phyloP scores from a whole-genome alignment of 106 monocot species.

The Dendrobium huoshanense region DNA sequence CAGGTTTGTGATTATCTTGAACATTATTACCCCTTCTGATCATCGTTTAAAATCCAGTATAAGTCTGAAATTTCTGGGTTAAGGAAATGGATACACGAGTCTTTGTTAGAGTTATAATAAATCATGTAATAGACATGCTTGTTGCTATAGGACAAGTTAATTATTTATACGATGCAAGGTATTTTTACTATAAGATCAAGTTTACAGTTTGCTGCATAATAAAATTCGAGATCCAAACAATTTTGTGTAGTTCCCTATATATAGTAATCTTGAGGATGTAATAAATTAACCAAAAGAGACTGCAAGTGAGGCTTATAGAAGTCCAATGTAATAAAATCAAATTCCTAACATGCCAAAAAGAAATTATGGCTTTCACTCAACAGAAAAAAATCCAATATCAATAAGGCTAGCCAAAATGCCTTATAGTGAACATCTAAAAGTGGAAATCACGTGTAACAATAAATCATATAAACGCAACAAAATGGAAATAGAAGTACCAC shows the following conservation, averaged over 20 bases:
- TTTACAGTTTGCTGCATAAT: neutral
- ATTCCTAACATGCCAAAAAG: neutral
- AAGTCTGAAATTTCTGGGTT: too few relatives aligned
- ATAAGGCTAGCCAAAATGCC: neutral
- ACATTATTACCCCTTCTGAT: too few relatives aligned
- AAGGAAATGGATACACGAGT: too few relatives aligned
- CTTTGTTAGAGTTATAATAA: too few relatives aligned
- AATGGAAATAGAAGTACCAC: slow-evolving; percentile 46
- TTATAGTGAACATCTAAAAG: neutral
- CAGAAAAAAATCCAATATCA: neutral
- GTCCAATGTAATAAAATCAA: neutral
- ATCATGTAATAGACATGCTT: too few relatives aligned
- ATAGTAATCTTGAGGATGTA: neutral
- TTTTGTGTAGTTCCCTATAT: neutral
- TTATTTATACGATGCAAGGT: too few relatives aligned
- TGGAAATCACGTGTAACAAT: neutral
- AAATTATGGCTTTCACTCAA: neutral
- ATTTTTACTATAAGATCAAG: too few relatives aligned
- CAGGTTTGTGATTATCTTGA: too few relatives aligned
- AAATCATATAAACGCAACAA: neutral
- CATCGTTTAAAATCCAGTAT: too few relatives aligned
- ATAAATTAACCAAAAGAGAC: neutral
- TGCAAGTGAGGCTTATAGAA: neutral
- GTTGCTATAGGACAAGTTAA: too few relatives aligned
- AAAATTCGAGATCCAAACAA: neutral